Evolutionary conservation across 495 filamentous ascomycete species (phyloP).

Genomic region (Neurospora cerealis): DNA sequence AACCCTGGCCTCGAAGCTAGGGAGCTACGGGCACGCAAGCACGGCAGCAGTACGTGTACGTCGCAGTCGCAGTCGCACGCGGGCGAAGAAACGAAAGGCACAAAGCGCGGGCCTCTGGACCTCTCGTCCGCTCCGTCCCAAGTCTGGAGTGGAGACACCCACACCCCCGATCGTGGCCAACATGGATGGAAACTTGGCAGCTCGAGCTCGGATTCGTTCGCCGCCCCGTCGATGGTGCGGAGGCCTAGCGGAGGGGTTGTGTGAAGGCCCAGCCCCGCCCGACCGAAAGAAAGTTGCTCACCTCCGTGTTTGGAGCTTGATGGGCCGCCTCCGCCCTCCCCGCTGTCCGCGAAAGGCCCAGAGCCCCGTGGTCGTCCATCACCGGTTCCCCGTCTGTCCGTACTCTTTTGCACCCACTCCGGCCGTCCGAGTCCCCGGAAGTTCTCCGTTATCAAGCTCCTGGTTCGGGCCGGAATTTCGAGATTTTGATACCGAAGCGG

Average conservation of each 20-base stretch:
- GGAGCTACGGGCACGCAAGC: background rate
- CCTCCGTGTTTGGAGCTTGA: background rate
- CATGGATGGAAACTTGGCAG: background rate
- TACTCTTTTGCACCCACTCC: background rate
- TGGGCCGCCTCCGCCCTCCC: background rate
- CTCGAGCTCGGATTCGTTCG: background rate
- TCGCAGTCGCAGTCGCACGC: background rate
- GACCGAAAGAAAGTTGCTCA: background rate
- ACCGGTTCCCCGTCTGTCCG: background rate
- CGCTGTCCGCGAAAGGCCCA: background rate
- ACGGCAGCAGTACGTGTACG: background rate
- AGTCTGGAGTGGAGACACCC: background rate
- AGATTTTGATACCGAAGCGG: background rate
- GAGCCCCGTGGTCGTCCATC: background rate
- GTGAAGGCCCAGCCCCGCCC: background rate
- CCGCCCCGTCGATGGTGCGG: background rate
- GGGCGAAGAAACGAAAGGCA: background rate
- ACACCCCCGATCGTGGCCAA: background rate
- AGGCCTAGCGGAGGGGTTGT: background rate
- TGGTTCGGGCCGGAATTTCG: background rate
- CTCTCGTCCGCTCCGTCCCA: background rate
- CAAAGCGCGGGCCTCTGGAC: background rate
- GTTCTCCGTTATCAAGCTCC: background rate
- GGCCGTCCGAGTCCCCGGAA: background rate
- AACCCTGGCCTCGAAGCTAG: background rate